phyloP scores from a whole-genome alignment of 257 asterid species.

The Przewalskia tangutica region DNA sequence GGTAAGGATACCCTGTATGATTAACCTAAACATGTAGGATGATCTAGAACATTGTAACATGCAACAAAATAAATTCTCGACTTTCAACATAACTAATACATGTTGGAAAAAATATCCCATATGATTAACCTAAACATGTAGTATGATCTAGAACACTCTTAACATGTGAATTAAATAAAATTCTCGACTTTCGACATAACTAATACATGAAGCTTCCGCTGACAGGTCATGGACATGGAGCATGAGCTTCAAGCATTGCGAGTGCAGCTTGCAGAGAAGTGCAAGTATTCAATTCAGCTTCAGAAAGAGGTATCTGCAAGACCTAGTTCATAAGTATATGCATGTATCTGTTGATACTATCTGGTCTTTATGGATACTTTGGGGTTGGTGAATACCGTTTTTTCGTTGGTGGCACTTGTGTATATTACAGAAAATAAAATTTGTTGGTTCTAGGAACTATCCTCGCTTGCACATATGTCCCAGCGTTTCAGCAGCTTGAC shows the following conservation, averaged over 20 bases:
- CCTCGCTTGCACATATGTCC: not conserved
- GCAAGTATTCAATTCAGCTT: conserved; percentile 33
- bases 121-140: not conserved
- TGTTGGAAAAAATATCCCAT: not conserved
- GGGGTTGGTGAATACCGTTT: not conserved
- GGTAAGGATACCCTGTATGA: not conserved
- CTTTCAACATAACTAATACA: not conserved
- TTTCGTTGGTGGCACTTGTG: not conserved
- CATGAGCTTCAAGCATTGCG: conserved; percentile 91
- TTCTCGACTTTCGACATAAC: not conserved
- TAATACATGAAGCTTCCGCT: not conserved
- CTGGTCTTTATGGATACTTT: not conserved
- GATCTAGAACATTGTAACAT: not conserved
- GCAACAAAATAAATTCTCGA: not conserved
- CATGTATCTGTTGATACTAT: not conserved
- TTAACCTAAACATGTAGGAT: not conserved
- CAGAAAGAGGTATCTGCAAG: conserved; percentile 35
- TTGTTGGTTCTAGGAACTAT: not conserved
- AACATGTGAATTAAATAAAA: not conserved
- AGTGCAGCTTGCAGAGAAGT: conserved; percentile 51
- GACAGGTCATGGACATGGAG: conserved; percentile 96
- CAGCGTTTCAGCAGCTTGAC: not conserved
- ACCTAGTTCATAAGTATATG: not conserved
- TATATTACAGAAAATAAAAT: not conserved
- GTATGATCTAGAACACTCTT: not conserved